Base-by-base conservation (phyloP, 768 basidiomycete species). In the Pleurotus cornucopiae region DNA sequence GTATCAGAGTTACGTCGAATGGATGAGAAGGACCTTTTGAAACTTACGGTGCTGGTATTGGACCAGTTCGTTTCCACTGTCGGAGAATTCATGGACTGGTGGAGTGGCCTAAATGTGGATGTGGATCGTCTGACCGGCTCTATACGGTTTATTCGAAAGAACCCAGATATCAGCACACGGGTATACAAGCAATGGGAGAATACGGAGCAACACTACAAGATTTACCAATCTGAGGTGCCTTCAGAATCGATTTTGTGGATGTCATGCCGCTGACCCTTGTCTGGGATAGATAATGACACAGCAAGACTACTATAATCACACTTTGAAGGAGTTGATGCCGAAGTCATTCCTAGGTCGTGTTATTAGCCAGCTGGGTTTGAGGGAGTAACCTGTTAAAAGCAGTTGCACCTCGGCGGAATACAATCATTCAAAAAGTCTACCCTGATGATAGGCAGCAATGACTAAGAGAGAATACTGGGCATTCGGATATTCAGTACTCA, bases 71-170 rank as follows among this genome's bases (percentile, higher is more conserved):
- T 41, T 2, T 41, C 39, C 11, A 41, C 41, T 14, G 51, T 52
- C 3, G 51, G 51, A n/a, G 38, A 52, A 12, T 52, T 52, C 38
- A 39, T 52, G 16, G 39, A 52, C 20, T 52, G 51, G 51, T 52
- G 51, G 51, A 40, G 38, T 18, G 21, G 20, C 14, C 38, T 52
- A 7, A 34, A 52, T 14, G 51, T 52, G 11, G 51, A 52, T 37
- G 51, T 52, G 18, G 51, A 52, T 6, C 51, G 51, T 14, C 23
- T 52, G 51, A 52, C 37, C 11, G 34, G 18, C 9, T n/a, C 37
- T n/a, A 52, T 52, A 16, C 30, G 20, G 9, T 52, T 40, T 21
- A 52, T 52, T 21, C 51, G 51, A 39, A 52, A 18, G 5, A 41
- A 41, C 21, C 39, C 51, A 9, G 51, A 39, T 1, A 52, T 52